phyloP scores from a whole-genome alignment of 2,329 filamentous ascomycete species.

The Fusarium incarnatum region DNA sequence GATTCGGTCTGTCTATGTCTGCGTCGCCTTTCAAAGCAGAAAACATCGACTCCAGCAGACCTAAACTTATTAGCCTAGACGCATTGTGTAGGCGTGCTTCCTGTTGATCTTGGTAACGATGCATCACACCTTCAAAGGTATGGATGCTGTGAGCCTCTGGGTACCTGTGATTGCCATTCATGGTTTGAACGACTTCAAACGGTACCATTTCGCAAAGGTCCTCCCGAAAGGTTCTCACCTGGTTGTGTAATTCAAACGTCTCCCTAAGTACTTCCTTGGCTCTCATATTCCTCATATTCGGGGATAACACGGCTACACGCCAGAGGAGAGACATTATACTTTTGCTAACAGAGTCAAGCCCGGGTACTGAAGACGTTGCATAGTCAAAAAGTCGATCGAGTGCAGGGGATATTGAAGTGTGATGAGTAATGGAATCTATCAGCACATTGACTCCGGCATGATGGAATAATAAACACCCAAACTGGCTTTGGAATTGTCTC shows the following conservation, averaged over 20 bases:
- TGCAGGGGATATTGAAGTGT: background rate
- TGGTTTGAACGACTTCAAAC: background rate
- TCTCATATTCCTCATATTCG: background rate
- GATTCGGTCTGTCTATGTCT: fast-evolving
- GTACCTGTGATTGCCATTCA: background rate
- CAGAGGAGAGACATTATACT: background rate
- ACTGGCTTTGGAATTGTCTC: background rate
- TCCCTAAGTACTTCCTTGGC: background rate
- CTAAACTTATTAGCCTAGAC: background rate
- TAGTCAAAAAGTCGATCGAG: background rate
- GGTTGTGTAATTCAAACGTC: background rate
- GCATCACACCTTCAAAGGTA: background rate
- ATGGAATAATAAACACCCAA: background rate
- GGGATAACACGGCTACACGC: background rate
- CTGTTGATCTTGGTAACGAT: constrained; percentile 2
- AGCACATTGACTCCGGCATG: constrained; percentile 1
- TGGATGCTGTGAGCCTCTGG: background rate
- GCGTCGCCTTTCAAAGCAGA: background rate
- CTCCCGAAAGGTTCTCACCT: background rate
- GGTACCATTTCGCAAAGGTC: background rate
- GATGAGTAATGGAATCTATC: background rate
- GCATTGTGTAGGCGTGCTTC: background rate
- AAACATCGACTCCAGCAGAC: background rate
- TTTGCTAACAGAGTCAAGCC: background rate
- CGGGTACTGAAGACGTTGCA: background rate